Percentiles rank a stretch among this genome's conserved stretches.
Evolutionary conservation across 2,329 filamentous ascomycete species (phyloP).

Genomic region (Pyrenophora teres): DNA sequence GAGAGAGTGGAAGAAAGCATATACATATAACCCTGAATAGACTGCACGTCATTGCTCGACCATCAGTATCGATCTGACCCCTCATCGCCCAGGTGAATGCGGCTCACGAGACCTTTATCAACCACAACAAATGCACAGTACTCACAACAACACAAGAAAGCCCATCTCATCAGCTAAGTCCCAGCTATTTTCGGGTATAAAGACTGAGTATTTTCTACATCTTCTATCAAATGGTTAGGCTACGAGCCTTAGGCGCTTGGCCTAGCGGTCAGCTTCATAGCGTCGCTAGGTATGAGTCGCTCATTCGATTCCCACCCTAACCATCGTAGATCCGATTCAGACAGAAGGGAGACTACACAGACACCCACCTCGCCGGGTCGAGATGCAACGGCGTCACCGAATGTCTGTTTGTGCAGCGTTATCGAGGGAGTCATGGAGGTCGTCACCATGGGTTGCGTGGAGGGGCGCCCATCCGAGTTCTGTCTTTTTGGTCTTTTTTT

Average conservation of each 20-base stretch:
- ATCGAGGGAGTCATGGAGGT: slow-evolving; percentile 1
- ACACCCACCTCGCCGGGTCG: not conserved
- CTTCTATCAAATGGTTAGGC: not conserved
- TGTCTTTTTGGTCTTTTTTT: slow-evolving; percentile 1
- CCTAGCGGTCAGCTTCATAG: not conserved
- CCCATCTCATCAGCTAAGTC: not conserved
- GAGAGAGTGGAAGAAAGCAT: not conserved
- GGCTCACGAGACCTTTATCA: not conserved
- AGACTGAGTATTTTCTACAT: not conserved
- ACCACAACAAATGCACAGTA: slow-evolving; percentile 7
- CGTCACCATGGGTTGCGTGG: slow-evolving; percentile 6
- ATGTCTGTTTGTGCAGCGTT: not conserved
- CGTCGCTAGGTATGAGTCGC: not conserved
- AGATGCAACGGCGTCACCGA: not conserved
- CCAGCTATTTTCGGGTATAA: not conserved
- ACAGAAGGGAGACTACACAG: slow-evolving; percentile 10
- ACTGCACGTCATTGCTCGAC: not conserved
- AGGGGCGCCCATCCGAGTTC: slow-evolving; percentile 8
- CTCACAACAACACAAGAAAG: not conserved
- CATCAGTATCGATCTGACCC: not conserved
- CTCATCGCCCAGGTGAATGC: slow-evolving; percentile 6
- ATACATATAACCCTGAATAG: not conserved
- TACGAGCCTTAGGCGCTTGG: not conserved
- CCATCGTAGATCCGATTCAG: not conserved
- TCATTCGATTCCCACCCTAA: not conserved